phyloP scores from a whole-genome alignment of 2,329 filamentous ascomycete species.

The Claviceps pazoutovae region DNA sequence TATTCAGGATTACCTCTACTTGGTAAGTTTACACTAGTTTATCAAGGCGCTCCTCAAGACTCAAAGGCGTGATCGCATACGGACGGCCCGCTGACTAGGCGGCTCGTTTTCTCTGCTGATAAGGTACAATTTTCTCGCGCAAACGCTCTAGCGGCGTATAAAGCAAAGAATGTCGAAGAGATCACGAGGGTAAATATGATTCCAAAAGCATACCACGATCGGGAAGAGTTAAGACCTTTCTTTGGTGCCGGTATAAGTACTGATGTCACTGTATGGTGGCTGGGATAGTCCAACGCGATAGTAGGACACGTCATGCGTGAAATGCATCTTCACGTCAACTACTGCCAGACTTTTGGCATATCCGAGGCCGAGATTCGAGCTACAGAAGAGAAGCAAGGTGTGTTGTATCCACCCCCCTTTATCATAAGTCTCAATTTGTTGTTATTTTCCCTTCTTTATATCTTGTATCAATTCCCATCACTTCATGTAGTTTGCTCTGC shows the following conservation, averaged over 20 bases:
- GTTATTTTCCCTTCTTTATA: neutral
- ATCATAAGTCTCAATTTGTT: neutral
- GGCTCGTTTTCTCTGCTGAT: neutral
- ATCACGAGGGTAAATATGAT: constrained; percentile 44
- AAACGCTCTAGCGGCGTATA: constrained; percentile 75
- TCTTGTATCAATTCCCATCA: neutral
- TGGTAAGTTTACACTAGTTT: constrained; percentile 35
- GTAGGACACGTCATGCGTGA: constrained; percentile 67
- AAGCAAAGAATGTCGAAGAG: constrained; percentile 58
- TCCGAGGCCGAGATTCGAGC: constrained; percentile 57
- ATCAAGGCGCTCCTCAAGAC: neutral
- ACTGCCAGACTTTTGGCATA: constrained; percentile 71
- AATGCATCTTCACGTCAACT: constrained; percentile 66
- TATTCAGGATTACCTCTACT: constrained; percentile 81
- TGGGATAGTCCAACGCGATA: constrained; percentile 32
- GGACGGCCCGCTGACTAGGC: neutral
- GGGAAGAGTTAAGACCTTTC: neutral
- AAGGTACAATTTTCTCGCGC: constrained; percentile 84
- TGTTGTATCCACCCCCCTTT: neutral
- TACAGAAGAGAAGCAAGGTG: constrained; percentile 59
- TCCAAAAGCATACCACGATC: neutral
- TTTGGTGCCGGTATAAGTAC: no score
- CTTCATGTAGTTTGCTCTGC: neutral
- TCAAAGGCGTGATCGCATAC: no score
- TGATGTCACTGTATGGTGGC: neutral